Evolutionary conservation across 2,329 filamentous ascomycete species (phyloP), one percentile per base, ranked within the genome.

Genomic region (Colletotrichum gigasporum): DNA sequence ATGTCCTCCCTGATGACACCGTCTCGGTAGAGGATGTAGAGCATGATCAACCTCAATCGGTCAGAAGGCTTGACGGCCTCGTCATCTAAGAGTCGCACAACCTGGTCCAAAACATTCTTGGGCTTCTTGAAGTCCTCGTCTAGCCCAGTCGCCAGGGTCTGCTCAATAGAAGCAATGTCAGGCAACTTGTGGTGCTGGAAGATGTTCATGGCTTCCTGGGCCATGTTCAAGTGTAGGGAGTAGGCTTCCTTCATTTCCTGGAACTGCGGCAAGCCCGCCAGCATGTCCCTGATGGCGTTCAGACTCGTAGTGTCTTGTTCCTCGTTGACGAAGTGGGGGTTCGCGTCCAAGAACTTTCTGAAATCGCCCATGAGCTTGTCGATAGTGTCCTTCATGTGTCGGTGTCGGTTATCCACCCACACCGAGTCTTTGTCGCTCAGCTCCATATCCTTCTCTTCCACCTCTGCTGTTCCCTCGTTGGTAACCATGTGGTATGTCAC

Each of bases 371-470:
- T 96, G 65, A 99, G 83, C 77, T 95, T 96, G 73, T 95, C 92
- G 71, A 98, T 94, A 3, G 96, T 96, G 75, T 98, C 94, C 76
- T 97, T 97, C 96, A 99, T 99, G 78, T 99, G 96, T 54, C 89
- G 87, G 78, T 99, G 96, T 57, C 96, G 87, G 73, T 97, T 97
- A 65, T 96, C 92, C 22, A 97, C 90, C 96, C 96, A 99, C 47
- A 99, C 92, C 74, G 90, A 91, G 79, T 99, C 96, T 71, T 93
- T 91, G 69, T 99, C 96, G 30, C 85, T 85, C 50, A 99, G 91
- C 71, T 97, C 94, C 85, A 97, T 91, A 44, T 97, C 94, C 75
- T 96, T 97, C 65, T 92, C 87, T 75, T 96, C 88, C 26, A 90
- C 87, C 41, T 90, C 87, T 0, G 82, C 78, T 3, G 86, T 83